Evolutionary conservation across 768 basidiomycete species (phyloP).

Genomic region (Cystoderma amianthinum): DNA sequence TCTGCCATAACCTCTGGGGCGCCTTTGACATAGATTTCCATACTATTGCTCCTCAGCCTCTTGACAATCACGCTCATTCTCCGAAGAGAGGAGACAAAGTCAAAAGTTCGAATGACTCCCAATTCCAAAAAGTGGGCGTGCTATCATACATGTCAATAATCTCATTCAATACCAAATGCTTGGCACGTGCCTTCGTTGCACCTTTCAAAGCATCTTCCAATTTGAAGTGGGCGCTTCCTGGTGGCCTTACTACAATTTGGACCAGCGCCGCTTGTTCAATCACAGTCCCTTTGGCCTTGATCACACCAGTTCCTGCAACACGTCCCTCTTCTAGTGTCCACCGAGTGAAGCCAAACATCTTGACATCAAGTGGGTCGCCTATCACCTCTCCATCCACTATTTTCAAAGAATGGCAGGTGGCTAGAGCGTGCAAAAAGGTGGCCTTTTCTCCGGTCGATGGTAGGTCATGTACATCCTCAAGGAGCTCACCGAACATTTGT

Average conservation of each 20-base stretch:
- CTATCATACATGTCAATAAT: slow-evolving; percentile 41
- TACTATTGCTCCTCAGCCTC: slow-evolving; percentile 84
- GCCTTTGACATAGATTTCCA: slow-evolving; percentile 99
- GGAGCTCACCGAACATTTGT: slow-evolving; percentile 83
- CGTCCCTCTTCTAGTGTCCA: slow-evolving; percentile 96
- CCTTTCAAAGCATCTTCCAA: slow-evolving; percentile 92
- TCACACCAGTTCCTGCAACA: slow-evolving; percentile 59
- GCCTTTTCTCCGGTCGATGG: slow-evolving; percentile 69
- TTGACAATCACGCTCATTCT: slow-evolving; percentile 99
- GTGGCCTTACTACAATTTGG: slow-evolving; percentile 93
- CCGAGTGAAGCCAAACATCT: slow-evolving; percentile 96
- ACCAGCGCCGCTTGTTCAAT: slow-evolving; percentile 83
- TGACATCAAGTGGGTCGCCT: slow-evolving; percentile 92
- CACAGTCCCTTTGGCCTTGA: slow-evolving; percentile 55
- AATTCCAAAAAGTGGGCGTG: slow-evolving; percentile 96
- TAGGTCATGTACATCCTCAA: slow-evolving; percentile 81
- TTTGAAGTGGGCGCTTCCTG: slow-evolving; percentile 85
- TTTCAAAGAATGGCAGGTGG: slow-evolving; percentile 95
- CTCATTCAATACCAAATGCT: no score
- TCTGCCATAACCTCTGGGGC: slow-evolving; percentile 97
- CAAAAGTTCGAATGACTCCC: slow-evolving; percentile 93
- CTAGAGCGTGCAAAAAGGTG: slow-evolving; percentile 84
- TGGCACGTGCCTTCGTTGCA: slow-evolving; percentile 53
- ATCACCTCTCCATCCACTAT: slow-evolving; percentile 83
- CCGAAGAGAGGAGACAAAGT: slow-evolving; percentile 89